Evolutionary conservation across 1,284 basidiomycete species (phyloP), one percentile per base, ranked within the genome.

Genomic region (Ceratobasidium sp.): DNA sequence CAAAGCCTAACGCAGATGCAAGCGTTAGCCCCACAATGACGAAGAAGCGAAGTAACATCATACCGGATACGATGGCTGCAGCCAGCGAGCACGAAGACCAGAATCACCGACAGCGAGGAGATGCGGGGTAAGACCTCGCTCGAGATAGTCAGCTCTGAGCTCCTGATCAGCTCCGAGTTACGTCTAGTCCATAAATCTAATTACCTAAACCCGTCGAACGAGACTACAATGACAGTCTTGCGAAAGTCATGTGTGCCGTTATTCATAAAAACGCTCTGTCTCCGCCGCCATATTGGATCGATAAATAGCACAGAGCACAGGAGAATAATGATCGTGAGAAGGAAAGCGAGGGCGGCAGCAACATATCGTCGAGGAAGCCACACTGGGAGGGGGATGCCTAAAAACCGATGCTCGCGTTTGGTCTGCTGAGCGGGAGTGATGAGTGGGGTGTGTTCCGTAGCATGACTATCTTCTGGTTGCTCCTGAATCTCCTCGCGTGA

Each of bases 31-130:
- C 46, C 23, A 11, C 26, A 58, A n/a, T 30, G 50, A 9, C 30
- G 46, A 11, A 41, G 38, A 16, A 28, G 73, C 50, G 23, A 18
- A 54, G 21, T 28, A 1, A 55, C 61, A 28, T 1, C 1, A 82
- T 76, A 92, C 91, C 1, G 96, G 96, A 77, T 96, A 97, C 18
- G 95, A 82, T 23, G 95, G 93, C 73, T 87, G 85, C 89, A 98
- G 90, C 16, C 86, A 91, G 79, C 94, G 92, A 0, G 94, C 94
- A 43, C 92, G 85, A n/a, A 96, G 79, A 0, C 94, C 94, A 78
- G 90, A 85, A 81, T 90, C 87, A 77, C 90, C 91, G 74, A 94
- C 91, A 71, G 88, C 87, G 52, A 94, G 82, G 18, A 96, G 82
- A 79, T 94, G 89, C 0, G 94, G 93, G 0, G 94, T 95, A 35